phyloP scores from a whole-genome alignment of 305 asterid species.

The Salvia sclarea region DNA sequence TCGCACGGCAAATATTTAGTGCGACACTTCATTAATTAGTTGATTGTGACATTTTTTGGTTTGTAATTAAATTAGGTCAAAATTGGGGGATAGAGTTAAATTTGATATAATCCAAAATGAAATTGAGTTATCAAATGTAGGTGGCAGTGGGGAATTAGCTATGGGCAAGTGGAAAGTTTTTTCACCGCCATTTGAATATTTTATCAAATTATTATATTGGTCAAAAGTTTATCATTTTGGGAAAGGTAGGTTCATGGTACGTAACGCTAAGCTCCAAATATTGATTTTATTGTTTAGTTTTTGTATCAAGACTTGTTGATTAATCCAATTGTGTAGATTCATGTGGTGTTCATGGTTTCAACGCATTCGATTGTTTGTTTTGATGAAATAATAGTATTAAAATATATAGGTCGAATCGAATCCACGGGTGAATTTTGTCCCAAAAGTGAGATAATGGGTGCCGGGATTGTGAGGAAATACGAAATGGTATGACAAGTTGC shows the following conservation, averaged over 20 bases:
- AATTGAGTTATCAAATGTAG: conserved; percentile 18
- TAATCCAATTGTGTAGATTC: neutral
- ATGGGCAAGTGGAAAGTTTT: conserved; percentile 17
- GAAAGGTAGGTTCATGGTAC: neutral
- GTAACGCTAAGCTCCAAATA: neutral
- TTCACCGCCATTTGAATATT: conserved; percentile 31
- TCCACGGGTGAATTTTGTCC: too few species aligned
- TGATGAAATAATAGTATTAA: neutral
- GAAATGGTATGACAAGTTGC: too few species aligned
- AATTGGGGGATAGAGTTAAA: conserved; percentile 11
- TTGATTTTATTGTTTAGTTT: neutral
- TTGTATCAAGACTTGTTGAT: neutral
- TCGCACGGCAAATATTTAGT: conserved; percentile 19
- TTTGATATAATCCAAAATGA: neutral
- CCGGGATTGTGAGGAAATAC: too few species aligned
- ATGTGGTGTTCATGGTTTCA: neutral
- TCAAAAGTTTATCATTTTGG: neutral
- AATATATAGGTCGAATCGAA: too few species aligned
- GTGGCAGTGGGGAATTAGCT: conserved; percentile 13
- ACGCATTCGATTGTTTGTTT: neutral
- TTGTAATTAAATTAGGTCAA: conserved; percentile 28
- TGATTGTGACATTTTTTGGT: neutral
- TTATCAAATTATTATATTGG: neutral
- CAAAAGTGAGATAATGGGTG: too few species aligned
- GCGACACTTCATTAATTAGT: conserved; percentile 2